Percentiles rank a stretch among this genome's conserved stretches.
Conservation (phyloP, 208 protist genomes). For the Crithidia mellificae region DNA sequence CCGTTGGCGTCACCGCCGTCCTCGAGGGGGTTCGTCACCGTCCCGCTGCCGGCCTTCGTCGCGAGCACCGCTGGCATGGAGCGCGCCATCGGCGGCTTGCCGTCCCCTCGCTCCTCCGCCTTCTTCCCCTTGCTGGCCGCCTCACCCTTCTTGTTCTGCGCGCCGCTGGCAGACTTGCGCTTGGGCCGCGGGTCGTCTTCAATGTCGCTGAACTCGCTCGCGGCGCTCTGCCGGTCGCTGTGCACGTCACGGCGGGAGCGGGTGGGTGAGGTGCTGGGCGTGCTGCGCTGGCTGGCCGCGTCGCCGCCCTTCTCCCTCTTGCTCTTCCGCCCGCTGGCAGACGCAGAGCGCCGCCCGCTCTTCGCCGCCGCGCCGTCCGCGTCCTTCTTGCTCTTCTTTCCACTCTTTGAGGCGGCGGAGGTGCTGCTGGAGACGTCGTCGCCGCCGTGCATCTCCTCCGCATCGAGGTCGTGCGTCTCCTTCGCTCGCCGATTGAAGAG, state of each 20-base stretch:
- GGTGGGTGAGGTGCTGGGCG: slow-evolving; percentile 21
- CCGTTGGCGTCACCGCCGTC: neutral
- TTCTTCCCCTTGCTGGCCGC: neutral
- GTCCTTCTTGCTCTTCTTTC: slow-evolving; percentile 8
- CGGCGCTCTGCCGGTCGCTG: slow-evolving; percentile 6
- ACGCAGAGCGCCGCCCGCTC: slow-evolving; percentile 6
- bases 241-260: slow-evolving; percentile 8
- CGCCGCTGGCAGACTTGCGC: neutral
- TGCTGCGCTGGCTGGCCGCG: slow-evolving; percentile 15
- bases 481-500: slow-evolving; percentile 37
- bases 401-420: slow-evolving; percentile 6
- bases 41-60: neutral
- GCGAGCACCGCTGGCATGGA: slow-evolving; percentile 9
- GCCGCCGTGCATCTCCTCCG: slow-evolving; percentile 20
- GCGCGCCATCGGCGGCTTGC: slow-evolving; percentile 16
- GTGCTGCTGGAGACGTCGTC: slow-evolving; percentile 19
- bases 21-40: neutral
- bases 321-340: neutral
- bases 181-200: slow-evolving; percentile 20
- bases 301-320: slow-evolving; percentile 15
- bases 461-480: slow-evolving; percentile 31
- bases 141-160: neutral
- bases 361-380: neutral
- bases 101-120: neutral
- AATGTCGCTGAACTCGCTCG: slow-evolving; percentile 32